Evolutionary conservation across 2,329 filamentous ascomycete species (phyloP).

Genomic region (Phaeoacremonium minimum): DNA sequence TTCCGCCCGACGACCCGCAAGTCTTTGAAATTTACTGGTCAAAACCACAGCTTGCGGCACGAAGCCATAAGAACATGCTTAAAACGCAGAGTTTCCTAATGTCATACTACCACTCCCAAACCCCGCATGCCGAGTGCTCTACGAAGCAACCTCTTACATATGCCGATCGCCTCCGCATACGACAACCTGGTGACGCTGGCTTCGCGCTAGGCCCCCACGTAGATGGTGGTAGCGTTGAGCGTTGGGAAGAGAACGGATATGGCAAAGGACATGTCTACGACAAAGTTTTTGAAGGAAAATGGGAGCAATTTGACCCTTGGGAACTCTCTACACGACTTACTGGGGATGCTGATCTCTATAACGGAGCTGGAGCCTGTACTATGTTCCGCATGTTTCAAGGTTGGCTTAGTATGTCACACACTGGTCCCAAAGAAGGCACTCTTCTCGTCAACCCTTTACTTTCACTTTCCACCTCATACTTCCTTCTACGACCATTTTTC

Average conservation of each 20-base stretch:
- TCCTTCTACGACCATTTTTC: conserved; percentile 70
- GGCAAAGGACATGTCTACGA: conserved; percentile 57
- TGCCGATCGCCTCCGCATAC: conserved; percentile 56
- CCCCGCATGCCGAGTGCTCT: conserved; percentile 37
- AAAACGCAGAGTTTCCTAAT: conserved; percentile 42
- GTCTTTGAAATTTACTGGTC: conserved; percentile 35
- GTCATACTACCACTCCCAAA: conserved; percentile 44
- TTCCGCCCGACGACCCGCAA: conserved; percentile 22
- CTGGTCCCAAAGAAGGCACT: conserved; percentile 65
- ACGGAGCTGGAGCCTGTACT: conserved; percentile 66
- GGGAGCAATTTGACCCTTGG: conserved; percentile 75
- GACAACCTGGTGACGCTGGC: conserved; percentile 35
- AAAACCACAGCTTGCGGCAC: conserved; percentile 30
- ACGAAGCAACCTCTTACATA: too few species aligned
- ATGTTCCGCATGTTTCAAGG: conserved; percentile 79
- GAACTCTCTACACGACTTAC: conserved; percentile 62
- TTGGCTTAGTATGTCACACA: conserved; percentile 64
- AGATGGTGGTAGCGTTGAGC: conserved; percentile 61
- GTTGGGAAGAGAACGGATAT: conserved; percentile 64
- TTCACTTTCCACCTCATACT: conserved; percentile 70
- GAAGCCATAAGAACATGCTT: conserved; percentile 33
- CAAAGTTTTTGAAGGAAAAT: conserved; percentile 61
- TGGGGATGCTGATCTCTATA: conserved; percentile 65
- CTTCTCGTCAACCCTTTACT: conserved; percentile 71
- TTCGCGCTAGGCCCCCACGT: conserved; percentile 48